phyloP scores from a whole-genome alignment of 768 basidiomycete species.

The Suillus spraguei region DNA sequence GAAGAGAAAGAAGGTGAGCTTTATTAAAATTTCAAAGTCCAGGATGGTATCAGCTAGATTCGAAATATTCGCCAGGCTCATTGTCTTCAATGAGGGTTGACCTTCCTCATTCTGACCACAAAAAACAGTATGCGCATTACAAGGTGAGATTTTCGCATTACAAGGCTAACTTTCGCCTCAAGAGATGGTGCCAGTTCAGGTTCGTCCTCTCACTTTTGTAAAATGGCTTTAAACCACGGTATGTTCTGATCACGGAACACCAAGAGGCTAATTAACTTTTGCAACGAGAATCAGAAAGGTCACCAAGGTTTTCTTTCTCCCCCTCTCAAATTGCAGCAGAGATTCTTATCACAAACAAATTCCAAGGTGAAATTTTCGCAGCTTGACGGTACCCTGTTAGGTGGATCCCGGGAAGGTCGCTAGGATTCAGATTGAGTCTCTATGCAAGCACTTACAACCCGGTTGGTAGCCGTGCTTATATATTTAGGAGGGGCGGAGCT shows the following conservation, averaged over 20 bases:
- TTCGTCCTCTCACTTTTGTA: background rate
- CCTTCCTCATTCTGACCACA: background rate
- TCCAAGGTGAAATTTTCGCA: background rate
- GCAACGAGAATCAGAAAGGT: background rate
- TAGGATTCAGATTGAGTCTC: background rate
- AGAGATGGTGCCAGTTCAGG: background rate
- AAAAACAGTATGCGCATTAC: background rate
- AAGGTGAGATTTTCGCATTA: background rate
- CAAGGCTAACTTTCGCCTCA: background rate
- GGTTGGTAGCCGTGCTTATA: background rate
- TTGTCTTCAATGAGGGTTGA: background rate
- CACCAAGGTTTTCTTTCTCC: background rate
- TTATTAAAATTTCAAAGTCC: background rate
- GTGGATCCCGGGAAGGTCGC: background rate
- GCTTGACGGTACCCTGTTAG: background rate
- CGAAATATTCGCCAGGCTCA: background rate
- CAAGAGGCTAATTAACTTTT: background rate
- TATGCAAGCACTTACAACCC: background rate
- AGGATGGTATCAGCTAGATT: background rate
- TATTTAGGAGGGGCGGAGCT: background rate
- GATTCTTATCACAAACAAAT: background rate
- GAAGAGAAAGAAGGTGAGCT: background rate
- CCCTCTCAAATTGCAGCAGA: background rate
- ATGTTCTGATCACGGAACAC: background rate
- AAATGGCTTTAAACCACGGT: background rate